phyloP scores from a whole-genome alignment of 306 rosid species.

The Pueraria montana region DNA sequence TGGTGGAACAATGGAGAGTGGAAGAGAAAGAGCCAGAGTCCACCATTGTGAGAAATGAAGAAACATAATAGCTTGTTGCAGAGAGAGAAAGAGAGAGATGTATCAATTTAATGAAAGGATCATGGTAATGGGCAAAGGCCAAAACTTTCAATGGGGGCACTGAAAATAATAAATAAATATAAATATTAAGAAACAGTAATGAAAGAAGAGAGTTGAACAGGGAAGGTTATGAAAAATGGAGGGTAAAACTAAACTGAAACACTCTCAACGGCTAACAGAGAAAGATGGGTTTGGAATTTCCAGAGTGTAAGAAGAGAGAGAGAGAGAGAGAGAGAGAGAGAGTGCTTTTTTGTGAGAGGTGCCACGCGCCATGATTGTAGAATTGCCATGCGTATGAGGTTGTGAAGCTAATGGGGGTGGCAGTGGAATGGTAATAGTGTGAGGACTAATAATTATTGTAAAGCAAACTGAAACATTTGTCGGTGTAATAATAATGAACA shows the following conservation, averaged over 20 bases:
- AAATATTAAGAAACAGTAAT: not conserved
- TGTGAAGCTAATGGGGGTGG: not conserved
- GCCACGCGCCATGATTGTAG: conserved; percentile 48
- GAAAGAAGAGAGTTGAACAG: not conserved
- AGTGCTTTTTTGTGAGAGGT: not conserved
- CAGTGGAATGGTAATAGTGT: not conserved
- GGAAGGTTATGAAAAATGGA: not conserved
- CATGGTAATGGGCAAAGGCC: conserved; percentile 36
- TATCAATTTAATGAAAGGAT: conserved; percentile 19
- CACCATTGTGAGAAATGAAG: conserved; percentile 54
- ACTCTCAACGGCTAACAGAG: conserved; percentile 49
- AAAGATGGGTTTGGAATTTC: conserved; percentile 15
- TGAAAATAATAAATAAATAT: not conserved
- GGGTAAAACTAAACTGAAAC: conserved; percentile 37
- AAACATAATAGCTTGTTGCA: conserved; percentile 1
- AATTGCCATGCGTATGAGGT: conserved; percentile 1
- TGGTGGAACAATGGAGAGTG: conserved; percentile 56
- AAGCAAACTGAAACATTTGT: conserved; percentile 15
- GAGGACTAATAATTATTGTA: conserved; percentile 18
- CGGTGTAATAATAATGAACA: conserved; percentile 23
- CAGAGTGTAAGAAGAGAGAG: not conserved
- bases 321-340: not conserved
- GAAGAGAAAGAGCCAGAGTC: conserved; percentile 59
- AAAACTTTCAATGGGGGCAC: conserved; percentile 14
- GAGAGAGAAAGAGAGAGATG: conserved; percentile 14